Conservation (phyloP, 208 protist species). For the Strigomonas culicis region DNA sequence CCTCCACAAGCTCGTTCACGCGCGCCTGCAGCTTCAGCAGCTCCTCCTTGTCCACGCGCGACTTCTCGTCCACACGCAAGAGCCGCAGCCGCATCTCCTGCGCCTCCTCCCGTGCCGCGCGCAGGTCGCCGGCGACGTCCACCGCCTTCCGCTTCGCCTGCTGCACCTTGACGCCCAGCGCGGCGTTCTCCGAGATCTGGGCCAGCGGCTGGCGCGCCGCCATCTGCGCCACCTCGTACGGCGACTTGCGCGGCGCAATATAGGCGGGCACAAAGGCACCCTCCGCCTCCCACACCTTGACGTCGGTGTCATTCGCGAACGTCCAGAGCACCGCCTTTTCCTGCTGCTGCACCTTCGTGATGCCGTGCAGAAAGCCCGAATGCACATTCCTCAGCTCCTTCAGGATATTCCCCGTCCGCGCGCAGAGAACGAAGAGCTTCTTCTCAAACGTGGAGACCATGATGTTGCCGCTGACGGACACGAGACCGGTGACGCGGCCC, state of each 20-base stretch:
- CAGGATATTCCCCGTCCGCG: conserved; percentile 27
- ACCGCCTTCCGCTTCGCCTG: conserved; percentile 13
- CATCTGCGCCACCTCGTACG: conserved; percentile 26
- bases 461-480: conserved; percentile 55
- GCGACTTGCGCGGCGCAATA: conserved; percentile 17
- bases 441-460: conserved; percentile 48
- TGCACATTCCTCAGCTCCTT: conserved; percentile 21
- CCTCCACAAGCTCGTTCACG: conserved; percentile 46
- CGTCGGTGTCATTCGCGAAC: conserved; percentile 38
- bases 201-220: conserved; percentile 7
- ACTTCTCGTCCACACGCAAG: conserved; percentile 27
- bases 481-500: conserved; percentile 46
- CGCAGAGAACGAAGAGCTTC: conserved; percentile 42
- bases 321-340: conserved; percentile 66
- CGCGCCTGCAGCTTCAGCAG: conserved; percentile 22
- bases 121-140: conserved; percentile 36
- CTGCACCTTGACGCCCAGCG: conserved; percentile 21
- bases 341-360: conserved; percentile 31
- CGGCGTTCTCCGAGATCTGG: conserved; percentile 12
- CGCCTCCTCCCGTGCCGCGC: conserved; percentile 40
- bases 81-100: conserved; percentile 72
- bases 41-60: conserved; percentile 40
- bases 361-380: conserved; percentile 43
- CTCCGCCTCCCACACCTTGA: conserved; percentile 40
- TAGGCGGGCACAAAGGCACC: conserved; percentile 36